Base-by-base conservation (phyloP, 78 protist species). In the Salpingoeca rosetta region DNA sequence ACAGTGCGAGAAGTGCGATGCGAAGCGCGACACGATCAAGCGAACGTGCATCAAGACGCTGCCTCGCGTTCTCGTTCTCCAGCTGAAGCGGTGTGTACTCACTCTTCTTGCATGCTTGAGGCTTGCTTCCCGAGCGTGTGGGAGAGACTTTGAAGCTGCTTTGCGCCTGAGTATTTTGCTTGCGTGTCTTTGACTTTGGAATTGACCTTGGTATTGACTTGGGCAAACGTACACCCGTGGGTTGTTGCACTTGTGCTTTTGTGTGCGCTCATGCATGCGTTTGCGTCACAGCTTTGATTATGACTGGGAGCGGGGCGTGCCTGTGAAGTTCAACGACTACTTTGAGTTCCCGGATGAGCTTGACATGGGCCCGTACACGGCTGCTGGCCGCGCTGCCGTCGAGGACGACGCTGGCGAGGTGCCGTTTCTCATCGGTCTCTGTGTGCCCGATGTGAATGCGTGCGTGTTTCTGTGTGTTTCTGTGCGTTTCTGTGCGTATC, bases 251-350 rank as follows among this genome's bases (percentile, higher is more conserved):
- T 51, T 51, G 65, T 51, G 7, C 17, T 51, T 51, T 17, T 17
- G 65, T 51, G 65, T 22, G 31, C 17, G 65, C 65, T 17, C 7
- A 51, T 17, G 7, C 65, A 51, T 17, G 7, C 17, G 7, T 7
- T 7, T 7, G 31, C 31, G 7, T 51, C 86, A 88, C 44, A 91
- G 95, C 26, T 90, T 92, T 40, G 93, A 90, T 86, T 92, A 82
- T 31, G 88, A 90, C 72, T 86, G 76, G 36, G 90, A 89, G 82
- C 3, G 75, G 17, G 82, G 87, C 86, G 42, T 0, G 25, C 43
- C 35, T 11, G 24, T n/a, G 38, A 85, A 85, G 40, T 17, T 83
- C 56, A 83, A 83, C 78, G 26, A 86, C 87, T 42, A 36, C 44
- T 86, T n/a, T 41, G 88, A 88, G 85, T 88, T 91, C 80, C 93